These are phyloP conservation scores for Rhizopus arrhizus DNA, from an alignment of 371 early-diverging fungal species.

Conservation along the genomic window DNA sequence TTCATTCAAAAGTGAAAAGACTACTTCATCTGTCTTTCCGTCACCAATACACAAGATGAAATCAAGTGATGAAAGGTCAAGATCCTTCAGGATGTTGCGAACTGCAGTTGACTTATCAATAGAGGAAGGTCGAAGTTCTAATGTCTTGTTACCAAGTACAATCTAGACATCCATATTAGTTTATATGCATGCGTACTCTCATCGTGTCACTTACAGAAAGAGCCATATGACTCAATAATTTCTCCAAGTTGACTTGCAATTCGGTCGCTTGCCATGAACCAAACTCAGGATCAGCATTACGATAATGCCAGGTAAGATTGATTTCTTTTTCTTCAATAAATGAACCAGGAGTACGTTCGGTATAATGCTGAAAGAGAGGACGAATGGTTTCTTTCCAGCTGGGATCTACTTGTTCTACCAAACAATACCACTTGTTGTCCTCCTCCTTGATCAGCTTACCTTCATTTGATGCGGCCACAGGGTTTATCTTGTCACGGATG, in stretches of 20 bases:
- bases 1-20: constrained; percentile 61
- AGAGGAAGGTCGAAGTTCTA: constrained; percentile 91
- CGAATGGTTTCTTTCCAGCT: constrained; percentile 91
- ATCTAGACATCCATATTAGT: constrained; percentile 47
- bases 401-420: constrained; percentile 86
- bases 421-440: constrained; percentile 79
- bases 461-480: constrained; percentile 46
- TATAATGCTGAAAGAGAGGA: constrained; percentile 91
- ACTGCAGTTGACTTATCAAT: constrained; percentile 91
- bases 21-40: constrained; percentile 91
- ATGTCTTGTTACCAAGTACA: constrained; percentile 90
- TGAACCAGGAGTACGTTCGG: constrained; percentile 92
- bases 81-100: constrained; percentile 82
- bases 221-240: constrained; percentile 89
- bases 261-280: constrained; percentile 79
- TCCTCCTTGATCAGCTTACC: constrained; percentile 63
- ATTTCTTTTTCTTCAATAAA: constrained; percentile 92
- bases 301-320: constrained; percentile 91
- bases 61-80: constrained; percentile 53
- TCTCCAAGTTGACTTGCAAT: constrained; percentile 92
- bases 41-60: constrained; percentile 90
- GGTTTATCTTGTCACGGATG: constrained; percentile 52
- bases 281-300: constrained; percentile 86
- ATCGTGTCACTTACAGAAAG: constrained; percentile 63
- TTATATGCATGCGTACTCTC: no score